Percentiles rank a stretch among this genome's conserved stretches.
Conservation (phyloP, 176 grass and related monocot species). For the Themeda triandra region DNA sequence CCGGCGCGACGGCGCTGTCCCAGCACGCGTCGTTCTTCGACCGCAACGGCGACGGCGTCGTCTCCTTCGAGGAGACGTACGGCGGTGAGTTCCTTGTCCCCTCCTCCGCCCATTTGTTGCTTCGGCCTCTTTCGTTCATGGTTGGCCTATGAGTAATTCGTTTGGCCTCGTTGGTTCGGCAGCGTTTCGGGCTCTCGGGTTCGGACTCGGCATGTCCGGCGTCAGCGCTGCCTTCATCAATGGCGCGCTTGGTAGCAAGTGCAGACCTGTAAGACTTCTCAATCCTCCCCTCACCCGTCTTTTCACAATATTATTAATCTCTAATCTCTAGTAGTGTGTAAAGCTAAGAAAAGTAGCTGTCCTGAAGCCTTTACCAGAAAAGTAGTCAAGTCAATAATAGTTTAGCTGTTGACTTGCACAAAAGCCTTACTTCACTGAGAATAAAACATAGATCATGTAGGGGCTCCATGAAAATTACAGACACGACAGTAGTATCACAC, state of each 20-base stretch:
- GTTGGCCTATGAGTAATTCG: background rate
- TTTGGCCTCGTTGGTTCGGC: background rate
- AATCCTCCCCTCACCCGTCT: too few relatives aligned
- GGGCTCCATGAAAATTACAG: background rate
- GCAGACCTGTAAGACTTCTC: constrained; percentile 30
- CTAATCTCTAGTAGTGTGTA: too few relatives aligned
- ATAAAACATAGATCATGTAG: background rate
- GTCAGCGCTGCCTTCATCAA: constrained; percentile 52
- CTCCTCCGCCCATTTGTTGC: background rate
- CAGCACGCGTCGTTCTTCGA: constrained; percentile 92
- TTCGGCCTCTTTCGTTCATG: background rate
- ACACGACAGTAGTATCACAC: background rate
- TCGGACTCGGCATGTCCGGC: constrained; percentile 28
- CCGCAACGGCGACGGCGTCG: constrained; percentile 64
- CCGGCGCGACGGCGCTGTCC: constrained; percentile 58
- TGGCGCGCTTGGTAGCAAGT: constrained; percentile 32
- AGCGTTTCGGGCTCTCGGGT: constrained; percentile 53
- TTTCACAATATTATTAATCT: too few relatives aligned
- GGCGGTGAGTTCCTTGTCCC: constrained; percentile 33
- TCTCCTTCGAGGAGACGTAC: constrained; percentile 69
- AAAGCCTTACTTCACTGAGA: background rate
- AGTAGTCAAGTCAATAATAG: background rate
- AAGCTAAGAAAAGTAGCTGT: background rate
- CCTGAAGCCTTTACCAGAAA: too few relatives aligned
- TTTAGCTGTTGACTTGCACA: background rate